Conservation (phyloP, 345 rosid species). For the Zanthoxylum bungeanum region DNA sequence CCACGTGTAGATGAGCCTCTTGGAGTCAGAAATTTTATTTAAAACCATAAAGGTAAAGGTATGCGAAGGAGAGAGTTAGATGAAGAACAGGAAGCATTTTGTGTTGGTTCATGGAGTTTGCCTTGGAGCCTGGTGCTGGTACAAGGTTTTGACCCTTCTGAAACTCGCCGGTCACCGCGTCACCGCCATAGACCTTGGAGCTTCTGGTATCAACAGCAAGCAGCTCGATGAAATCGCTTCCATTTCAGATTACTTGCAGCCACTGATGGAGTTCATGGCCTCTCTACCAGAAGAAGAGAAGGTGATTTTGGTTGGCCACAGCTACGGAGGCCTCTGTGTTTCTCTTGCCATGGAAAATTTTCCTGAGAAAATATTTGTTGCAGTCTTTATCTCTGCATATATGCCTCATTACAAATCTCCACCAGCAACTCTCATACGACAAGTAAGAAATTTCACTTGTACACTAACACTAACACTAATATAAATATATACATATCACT, state of each 20-base stretch:
- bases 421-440: slow-evolving; percentile 19
- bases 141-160: slow-evolving; percentile 44
- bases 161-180: slow-evolving; percentile 45
- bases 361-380: slow-evolving; percentile 42
- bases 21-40: not conserved
- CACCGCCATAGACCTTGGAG: slow-evolving; percentile 52
- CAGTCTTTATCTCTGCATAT: slow-evolving; percentile 44
- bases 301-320: slow-evolving; percentile 61
- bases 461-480: too few species aligned
- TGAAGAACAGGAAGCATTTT: slow-evolving; percentile 31
- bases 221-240: slow-evolving; percentile 30
- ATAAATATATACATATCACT: not conserved
- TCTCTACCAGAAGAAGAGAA: slow-evolving; percentile 35
- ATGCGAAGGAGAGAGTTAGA: not conserved
- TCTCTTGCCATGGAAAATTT: slow-evolving; percentile 55
- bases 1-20: too few species aligned
- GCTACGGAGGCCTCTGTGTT: slow-evolving; percentile 45
- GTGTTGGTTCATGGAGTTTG: slow-evolving; percentile 59
- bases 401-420: slow-evolving; percentile 42
- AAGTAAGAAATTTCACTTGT: slow-evolving; percentile 12
- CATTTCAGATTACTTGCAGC: slow-evolving; percentile 38
- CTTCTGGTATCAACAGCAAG: slow-evolving; percentile 34
- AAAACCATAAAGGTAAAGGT: not conserved
- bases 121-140: slow-evolving; percentile 78
- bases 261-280: slow-evolving; percentile 53